Evolutionary conservation across 2,329 filamentous ascomycete species (phyloP), one percentile per base, ranked within the genome.

Genomic region (Byssochlamys sp.): DNA sequence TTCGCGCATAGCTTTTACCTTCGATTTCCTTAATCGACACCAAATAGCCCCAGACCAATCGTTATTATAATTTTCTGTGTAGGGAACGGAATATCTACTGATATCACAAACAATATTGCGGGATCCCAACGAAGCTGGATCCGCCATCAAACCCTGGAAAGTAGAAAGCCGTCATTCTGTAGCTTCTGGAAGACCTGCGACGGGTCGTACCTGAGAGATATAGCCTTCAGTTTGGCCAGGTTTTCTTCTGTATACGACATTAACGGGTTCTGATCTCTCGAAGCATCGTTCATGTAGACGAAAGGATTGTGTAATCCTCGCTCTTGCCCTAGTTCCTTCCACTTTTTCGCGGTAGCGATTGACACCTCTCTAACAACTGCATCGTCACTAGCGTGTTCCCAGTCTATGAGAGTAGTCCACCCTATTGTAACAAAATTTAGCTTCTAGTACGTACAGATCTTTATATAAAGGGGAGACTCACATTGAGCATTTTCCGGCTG

Each of bases 261-360:
- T 11, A 71, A 45, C 2, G 65, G 63, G n/a, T 63, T 63, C 60
- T 71, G 68, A 7, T 60, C 59, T n/a, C 60, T 49, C 1, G 62
- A 58, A 1, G 63, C 64, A 53, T 69, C 61, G 39, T 68, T 69
- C 60, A 66, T 62, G 58, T 61, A 69, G 10, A 61, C 52, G 58
- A 59, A 69, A 31, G 39, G 33, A 14, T 33, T 9, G 45, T 35
- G 14, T 11, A 58, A 24, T 54, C 51, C 31, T 29, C 27, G 24
- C 14, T 52, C 27, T 28, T 28, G 26, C 14, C 2, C 33, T 27
- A 56, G 25, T n/a, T 53, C 14, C n/a, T 24, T 12, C 28, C 26
- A 56, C 12, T 55, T 53, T 3, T 53, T 48, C 25, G 5, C 53
- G 24, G 14, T 59, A 11, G 25, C 33, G 4, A 31, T 31, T 11